These are phyloP conservation scores for Solanum pinnatisectum DNA, from an alignment of 257 asterid genomes.

Conservation along the genomic window DNA sequence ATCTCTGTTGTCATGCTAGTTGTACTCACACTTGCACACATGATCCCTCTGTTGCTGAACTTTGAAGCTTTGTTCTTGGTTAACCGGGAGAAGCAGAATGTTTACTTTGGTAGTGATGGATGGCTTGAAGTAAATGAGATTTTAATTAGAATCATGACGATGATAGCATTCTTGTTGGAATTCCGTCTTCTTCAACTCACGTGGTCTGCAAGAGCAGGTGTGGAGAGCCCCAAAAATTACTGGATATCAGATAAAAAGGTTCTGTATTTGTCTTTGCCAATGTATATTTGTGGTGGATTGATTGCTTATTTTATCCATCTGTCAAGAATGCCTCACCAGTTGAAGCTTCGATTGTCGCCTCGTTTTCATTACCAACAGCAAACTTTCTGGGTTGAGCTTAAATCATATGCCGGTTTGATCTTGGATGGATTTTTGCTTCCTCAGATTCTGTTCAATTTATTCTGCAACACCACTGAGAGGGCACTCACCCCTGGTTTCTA, in stretches of 20 bases:
- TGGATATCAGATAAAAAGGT: slow-evolving; percentile 73
- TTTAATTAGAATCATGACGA: slow-evolving; percentile 72
- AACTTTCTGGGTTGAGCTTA: slow-evolving; percentile 60
- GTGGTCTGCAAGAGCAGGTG: slow-evolving; percentile 63
- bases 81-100: slow-evolving; percentile 35
- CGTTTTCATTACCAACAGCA: slow-evolving; percentile 2
- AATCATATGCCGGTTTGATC: slow-evolving; percentile 60
- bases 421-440: slow-evolving; percentile 80
- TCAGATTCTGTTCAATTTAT: slow-evolving; percentile 61
- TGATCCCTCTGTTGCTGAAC: slow-evolving; percentile 70
- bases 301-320: slow-evolving; percentile 55
- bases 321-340: slow-evolving; percentile 28
- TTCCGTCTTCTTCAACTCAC: slow-evolving; percentile 67
- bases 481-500: slow-evolving; percentile 63
- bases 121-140: slow-evolving; percentile 88
- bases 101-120: slow-evolving; percentile 53
- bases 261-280: slow-evolving; percentile 49
- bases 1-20: slow-evolving; percentile 59
- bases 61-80: slow-evolving; percentile 69
- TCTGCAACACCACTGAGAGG: slow-evolving; percentile 39
- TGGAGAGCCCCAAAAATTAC: slow-evolving; percentile 25
- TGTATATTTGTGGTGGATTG: slow-evolving; percentile 57
- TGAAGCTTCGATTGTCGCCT: slow-evolving; percentile 3
- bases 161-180: slow-evolving; percentile 86
- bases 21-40: slow-evolving; percentile 63